Evolutionary conservation across 225 moss, liverwort and hornwort species (phyloP), one percentile per base, ranked within the genome.

Genomic region (Straminergon stramineum): DNA sequence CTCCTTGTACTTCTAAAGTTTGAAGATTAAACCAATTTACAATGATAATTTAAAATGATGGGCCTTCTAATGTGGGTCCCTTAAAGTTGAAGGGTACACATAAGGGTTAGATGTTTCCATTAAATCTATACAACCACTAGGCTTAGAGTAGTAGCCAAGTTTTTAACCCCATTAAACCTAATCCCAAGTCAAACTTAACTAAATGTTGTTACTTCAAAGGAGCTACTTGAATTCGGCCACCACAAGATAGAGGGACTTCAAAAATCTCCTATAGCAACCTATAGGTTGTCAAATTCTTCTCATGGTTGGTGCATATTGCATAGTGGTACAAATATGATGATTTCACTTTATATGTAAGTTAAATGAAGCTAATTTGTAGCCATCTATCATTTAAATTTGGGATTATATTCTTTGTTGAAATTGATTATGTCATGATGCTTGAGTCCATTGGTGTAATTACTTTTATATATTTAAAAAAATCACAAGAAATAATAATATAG

Each of bases 111-210:
- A 9, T 48, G 48, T 48, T 48, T 48, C 48, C 48, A 48, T 48
- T 48, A 48, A 78, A 5, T 23, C 1, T 4, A 37, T 55, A 35
- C 34, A 55, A 55, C 22, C 3, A 34, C 1, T 22, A 55, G 9
- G 3, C 23, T 53, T 53, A 53, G 3, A 11, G 3, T 0, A 2
- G 8, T 77, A 77, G 53, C 2, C 0, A 0, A 0, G 3, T 53
- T 3, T 2, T 28, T 45, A 41, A 28, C 17, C 17, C 30, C 10
- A 45, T 45, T 2, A 74, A 45, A 74, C 3, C 73, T 43, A 43
- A 73, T 74, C 2, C 1, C 3, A 1, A 73, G 5, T 1, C 7
- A 76, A 76, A 52, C 2, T 53, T 53, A 77, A 35, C 5, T 35
- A 77, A 53, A 77, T 34, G 1, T 77, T 2, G 3, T 9, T 77